phyloP scores from a whole-genome alignment of 768 basidiomycete genomes.

The Psilocybe cyanescens region DNA sequence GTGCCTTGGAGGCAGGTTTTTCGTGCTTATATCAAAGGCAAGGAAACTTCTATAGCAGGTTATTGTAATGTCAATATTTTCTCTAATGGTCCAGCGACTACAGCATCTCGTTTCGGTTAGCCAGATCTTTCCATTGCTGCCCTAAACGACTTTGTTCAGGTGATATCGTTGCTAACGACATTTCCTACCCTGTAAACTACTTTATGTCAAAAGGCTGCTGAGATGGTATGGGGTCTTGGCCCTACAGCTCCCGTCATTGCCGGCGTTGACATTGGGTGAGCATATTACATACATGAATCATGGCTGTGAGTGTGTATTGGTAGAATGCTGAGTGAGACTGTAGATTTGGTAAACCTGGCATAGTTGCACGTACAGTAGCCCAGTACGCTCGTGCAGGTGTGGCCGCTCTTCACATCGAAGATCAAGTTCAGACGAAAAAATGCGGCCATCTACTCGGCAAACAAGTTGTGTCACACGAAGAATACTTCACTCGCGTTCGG shows the following conservation, averaged over 20 bases:
- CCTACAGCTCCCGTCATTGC: constrained; percentile 74
- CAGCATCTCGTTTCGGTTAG: constrained; percentile 80
- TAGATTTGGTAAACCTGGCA: constrained; percentile 71
- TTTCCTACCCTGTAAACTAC: neutral
- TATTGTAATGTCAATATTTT: neutral
- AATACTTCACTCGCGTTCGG: constrained; percentile 73
- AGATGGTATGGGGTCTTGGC: constrained; percentile 70
- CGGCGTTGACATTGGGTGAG: constrained; percentile 75
- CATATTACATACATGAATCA: constrained; percentile 11
- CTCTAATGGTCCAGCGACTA: constrained; percentile 73
- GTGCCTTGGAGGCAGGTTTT: constrained; percentile 81
- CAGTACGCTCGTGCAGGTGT: constrained; percentile 73
- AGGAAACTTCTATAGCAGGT: neutral
- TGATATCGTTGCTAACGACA: constrained; percentile 22
- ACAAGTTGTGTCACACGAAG: constrained; percentile 78
- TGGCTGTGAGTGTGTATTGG: too few relatives aligned
- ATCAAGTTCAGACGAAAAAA: constrained; percentile 81
- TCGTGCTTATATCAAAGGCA: constrained; percentile 78
- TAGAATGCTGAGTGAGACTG: neutral
- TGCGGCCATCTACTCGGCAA: constrained; percentile 81
- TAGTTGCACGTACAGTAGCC: constrained; percentile 73
- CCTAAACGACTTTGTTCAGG: constrained; percentile 75
- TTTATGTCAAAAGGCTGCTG: constrained; percentile 47
- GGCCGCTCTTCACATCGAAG: constrained; percentile 78
- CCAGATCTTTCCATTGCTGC: constrained; percentile 84